These are phyloP conservation scores for Cladosporium cucumerinum DNA, from an alignment of 2,329 filamentous ascomycete species.

Conservation along the genomic window DNA sequence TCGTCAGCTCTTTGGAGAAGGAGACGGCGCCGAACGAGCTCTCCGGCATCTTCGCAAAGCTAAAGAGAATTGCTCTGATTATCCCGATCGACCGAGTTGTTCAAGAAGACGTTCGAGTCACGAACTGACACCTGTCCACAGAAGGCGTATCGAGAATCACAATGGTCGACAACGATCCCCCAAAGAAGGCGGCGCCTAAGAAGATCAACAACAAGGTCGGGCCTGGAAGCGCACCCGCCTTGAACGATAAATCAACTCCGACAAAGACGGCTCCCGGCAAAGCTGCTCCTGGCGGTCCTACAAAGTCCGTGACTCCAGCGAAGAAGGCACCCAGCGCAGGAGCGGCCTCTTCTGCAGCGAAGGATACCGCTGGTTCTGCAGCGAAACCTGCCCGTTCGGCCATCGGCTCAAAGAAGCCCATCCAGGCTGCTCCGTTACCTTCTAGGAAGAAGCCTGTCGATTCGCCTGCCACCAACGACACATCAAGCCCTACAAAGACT, in stretches of 20 bases:
- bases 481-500: constrained; percentile 21
- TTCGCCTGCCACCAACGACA: constrained; percentile 16
- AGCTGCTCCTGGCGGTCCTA: constrained; percentile 12
- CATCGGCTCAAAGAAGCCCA: constrained; percentile 25
- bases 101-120: not conserved
- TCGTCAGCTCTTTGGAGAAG: not conserved
- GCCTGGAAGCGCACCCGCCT: constrained; percentile 23
- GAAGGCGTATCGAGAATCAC: constrained; percentile 32
- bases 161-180: constrained; percentile 34
- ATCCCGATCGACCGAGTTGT: not conserved
- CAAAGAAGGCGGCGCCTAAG: constrained; percentile 21
- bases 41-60: not conserved
- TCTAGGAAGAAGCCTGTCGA: constrained; percentile 13
- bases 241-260: constrained; percentile 18
- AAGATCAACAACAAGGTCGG: constrained; percentile 16
- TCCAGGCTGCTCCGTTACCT: constrained; percentile 13
- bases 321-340: constrained; percentile 23
- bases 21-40: not conserved
- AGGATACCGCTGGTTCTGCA: constrained; percentile 25
- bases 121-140: constrained; percentile 16
- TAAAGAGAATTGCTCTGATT: not conserved
- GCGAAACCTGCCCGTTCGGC: constrained; percentile 20
- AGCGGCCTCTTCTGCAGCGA: constrained; percentile 24
- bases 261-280: constrained; percentile 21
- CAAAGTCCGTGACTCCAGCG: constrained; percentile 16